Percentiles rank a stretch among this genome's conserved stretches.
Conservation (phyloP, 805 yeast genomes). For the Wickerhamomyces strasburgensis region DNA sequence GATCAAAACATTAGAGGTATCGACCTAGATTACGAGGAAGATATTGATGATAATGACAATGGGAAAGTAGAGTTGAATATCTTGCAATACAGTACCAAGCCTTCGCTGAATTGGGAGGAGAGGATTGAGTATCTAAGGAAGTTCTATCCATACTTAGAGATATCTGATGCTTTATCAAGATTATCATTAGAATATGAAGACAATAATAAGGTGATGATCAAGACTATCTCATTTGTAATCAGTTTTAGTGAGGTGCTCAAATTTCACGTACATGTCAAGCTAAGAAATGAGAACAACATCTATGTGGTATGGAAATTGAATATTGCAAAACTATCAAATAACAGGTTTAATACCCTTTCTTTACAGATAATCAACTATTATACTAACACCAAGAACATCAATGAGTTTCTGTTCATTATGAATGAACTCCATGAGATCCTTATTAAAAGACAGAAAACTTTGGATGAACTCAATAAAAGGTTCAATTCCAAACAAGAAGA, state of each 20-base stretch:
- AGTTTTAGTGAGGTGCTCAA: conserved; percentile 9
- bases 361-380: conserved; percentile 6
- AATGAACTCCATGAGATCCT: conserved; percentile 16
- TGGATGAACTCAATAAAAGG: conserved; percentile 7
- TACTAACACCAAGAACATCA: conserved; percentile 16
- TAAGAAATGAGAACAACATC: conserved; percentile 6
- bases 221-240: conserved; percentile 18
- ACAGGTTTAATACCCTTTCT: conserved; percentile 19
- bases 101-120: conserved; percentile 19
- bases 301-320: conserved; percentile 14
- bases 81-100: conserved; percentile 14
- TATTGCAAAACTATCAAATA: conserved; percentile 16
- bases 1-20: neutral
- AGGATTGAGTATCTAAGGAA: conserved; percentile 19
- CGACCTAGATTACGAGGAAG: conserved; percentile 6
- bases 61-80: conserved; percentile 9
- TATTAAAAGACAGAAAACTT: conserved; percentile 7
- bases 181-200: conserved; percentile 14
- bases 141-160: conserved; percentile 20
- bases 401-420: conserved; percentile 16
- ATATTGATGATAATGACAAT: conserved; percentile 5
- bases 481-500: neutral
- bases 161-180: conserved; percentile 12
- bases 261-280: conserved; percentile 13
- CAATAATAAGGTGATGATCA: conserved; percentile 9